A percentile compares a stretch with the other conserved stretches of the same genome.
Evolutionary conservation across 345 rosid genomes (phyloP).

Genomic region (Chamaenerion angustifolium): DNA sequence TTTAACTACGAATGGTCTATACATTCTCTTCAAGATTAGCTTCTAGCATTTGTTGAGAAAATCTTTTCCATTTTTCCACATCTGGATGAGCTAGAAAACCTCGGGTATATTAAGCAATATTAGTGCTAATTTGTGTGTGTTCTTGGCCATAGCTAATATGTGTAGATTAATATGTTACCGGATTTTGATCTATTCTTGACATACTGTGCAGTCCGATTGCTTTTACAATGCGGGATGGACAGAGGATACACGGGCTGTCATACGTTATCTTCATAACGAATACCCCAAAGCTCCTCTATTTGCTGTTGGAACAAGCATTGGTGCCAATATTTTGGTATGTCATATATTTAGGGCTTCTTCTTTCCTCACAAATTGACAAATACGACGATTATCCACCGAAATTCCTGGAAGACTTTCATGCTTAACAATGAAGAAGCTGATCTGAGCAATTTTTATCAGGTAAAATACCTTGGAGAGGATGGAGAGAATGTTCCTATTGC

Average conservation of each 20-base stretch:
- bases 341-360: not conserved
- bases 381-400: too few relatives aligned
- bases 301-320: constrained; percentile 85
- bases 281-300: constrained; percentile 80
- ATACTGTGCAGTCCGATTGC: constrained; percentile 57
- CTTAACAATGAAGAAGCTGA: not conserved
- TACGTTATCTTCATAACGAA: constrained; percentile 39
- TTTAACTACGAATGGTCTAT: too few relatives aligned
- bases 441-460: constrained; percentile 26
- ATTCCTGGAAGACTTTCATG: too few relatives aligned
- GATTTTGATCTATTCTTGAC: not conserved
- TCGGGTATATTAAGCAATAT: too few relatives aligned
- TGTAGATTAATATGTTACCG: too few relatives aligned
- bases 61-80: too few relatives aligned
- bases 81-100: too few relatives aligned
- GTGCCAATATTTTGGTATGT: constrained; percentile 77
- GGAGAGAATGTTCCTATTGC: constrained; percentile 54
- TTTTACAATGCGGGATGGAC: constrained; percentile 95
- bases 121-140: too few relatives aligned
- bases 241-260: constrained; percentile 48
- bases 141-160: too few relatives aligned
- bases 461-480: constrained; percentile 90
- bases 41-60: too few relatives aligned
- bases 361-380: too few relatives aligned
- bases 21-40: too few relatives aligned